Conservation (phyloP, 345 rosid genomes). For the Brassica cretica region DNA sequence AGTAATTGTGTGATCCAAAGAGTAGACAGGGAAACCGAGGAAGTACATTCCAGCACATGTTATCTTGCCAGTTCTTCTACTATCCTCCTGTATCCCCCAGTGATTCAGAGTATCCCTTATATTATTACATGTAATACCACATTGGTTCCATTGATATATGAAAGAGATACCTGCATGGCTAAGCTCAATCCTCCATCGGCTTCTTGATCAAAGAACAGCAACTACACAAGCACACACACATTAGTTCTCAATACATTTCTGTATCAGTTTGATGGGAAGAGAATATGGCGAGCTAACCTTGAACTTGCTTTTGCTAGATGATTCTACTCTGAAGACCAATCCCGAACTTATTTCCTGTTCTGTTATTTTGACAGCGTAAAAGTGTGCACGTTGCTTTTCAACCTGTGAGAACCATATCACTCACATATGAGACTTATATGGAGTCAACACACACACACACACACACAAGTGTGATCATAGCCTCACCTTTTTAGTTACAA, state of each 20-base stretch:
- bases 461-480: conserved; percentile 23
- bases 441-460: neutral
- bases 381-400: conserved; percentile 98
- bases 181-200: conserved; percentile 83
- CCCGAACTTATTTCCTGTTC: conserved; percentile 90
- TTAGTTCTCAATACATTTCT: conserved; percentile 7
- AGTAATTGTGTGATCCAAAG: conserved; percentile 73
- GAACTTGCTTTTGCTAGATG: conserved; percentile 96
- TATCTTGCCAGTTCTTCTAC: conserved; percentile 75
- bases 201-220: conserved; percentile 84
- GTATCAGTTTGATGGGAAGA: conserved; percentile 19
- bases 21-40: conserved; percentile 92
- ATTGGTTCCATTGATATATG: neutral
- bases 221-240: conserved; percentile 61
- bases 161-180: conserved; percentile 74
- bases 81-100: conserved; percentile 64
- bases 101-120: neutral
- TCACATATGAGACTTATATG: conserved; percentile 7
- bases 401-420: conserved; percentile 56
- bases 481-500: conserved; percentile 70
- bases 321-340: conserved; percentile 85
- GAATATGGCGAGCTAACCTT: conserved; percentile 52
- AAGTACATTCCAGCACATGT: conserved; percentile 98
- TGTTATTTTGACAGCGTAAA: conserved; percentile 79
- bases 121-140: neutral